Evolutionary conservation across 148 eudicot genomes (phyloP).

Genomic region (Persicaria maculosa): DNA sequence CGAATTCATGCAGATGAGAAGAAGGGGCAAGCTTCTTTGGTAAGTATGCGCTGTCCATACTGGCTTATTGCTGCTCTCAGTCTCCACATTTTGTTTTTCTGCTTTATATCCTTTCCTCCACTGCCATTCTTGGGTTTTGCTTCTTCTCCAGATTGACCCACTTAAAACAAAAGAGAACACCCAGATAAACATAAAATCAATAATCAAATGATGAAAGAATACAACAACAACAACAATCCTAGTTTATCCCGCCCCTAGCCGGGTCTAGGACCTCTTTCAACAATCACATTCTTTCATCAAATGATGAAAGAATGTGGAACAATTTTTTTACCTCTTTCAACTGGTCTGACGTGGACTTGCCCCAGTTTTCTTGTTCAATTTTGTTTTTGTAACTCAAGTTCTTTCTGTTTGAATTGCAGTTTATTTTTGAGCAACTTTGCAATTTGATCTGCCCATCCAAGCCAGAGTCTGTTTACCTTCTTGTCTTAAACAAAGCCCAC

Average conservation of each 20-base stretch:
- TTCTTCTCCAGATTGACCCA: neutral
- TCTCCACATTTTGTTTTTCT: neutral
- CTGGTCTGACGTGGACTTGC: neutral
- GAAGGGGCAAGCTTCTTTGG: slow-evolving; percentile 84
- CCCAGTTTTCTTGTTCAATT: slow-evolving; percentile 3
- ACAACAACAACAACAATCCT: too few relatives aligned
- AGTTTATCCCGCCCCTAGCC: too few relatives aligned
- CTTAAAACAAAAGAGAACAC: neutral
- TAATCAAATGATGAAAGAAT: neutral
- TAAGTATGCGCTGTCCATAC: slow-evolving; percentile 21
- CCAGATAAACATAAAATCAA: neutral
- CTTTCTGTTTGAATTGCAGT: slow-evolving; percentile 41
- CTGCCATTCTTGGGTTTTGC: neutral
- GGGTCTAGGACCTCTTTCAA: too few relatives aligned
- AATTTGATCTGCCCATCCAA: slow-evolving; percentile 94
- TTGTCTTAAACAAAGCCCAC: slow-evolving; percentile 92
- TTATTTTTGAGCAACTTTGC: slow-evolving; percentile 97
- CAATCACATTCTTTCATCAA: neutral
- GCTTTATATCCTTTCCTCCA: neutral
- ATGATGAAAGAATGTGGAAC: neutral
- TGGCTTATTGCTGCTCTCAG: neutral
- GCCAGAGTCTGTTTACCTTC: slow-evolving; percentile 83
- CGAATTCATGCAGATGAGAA: slow-evolving; percentile 84
- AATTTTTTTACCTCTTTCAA: neutral
- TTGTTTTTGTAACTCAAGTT: neutral